A percentile compares a stretch with the other conserved stretches of the same genome.
These are phyloP conservation scores for Apophysomyces variabilis DNA, from an alignment of 371 early-diverging fungal genomes.

Conservation along the genomic window DNA sequence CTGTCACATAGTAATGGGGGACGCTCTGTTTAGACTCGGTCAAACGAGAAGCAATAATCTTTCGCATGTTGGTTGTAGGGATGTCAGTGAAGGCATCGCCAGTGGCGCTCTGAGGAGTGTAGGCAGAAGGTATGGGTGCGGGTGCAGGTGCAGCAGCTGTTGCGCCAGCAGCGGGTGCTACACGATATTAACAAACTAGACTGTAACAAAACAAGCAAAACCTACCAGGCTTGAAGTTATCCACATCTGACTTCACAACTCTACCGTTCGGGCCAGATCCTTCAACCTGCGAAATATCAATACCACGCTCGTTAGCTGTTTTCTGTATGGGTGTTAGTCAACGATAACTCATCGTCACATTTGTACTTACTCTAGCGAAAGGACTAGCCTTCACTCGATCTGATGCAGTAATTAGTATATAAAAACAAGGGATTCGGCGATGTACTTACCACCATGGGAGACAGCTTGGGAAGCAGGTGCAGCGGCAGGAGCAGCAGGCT, in stretches of 20 bases:
- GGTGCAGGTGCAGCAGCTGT: slow-evolving; percentile 46
- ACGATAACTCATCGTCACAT: neutral
- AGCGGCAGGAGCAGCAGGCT: slow-evolving; percentile 36
- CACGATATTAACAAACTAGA: too few species aligned
- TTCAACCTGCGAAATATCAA: slow-evolving; percentile 76
- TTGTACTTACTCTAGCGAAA: slow-evolving; percentile 66
- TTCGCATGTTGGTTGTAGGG: slow-evolving; percentile 92
- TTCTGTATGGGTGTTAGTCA: slow-evolving; percentile 40
- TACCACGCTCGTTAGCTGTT: slow-evolving; percentile 83
- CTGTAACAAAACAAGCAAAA: neutral
- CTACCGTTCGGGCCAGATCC: slow-evolving; percentile 94
- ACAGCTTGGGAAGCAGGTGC: slow-evolving; percentile 44
- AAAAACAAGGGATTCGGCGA: slow-evolving; percentile 2
- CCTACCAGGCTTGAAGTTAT: slow-evolving; percentile 35
- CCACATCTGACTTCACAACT: slow-evolving; percentile 91
- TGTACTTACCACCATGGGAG: slow-evolving; percentile 39
- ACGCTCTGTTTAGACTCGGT: slow-evolving; percentile 87
- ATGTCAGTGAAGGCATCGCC: slow-evolving; percentile 78
- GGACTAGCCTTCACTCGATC: slow-evolving; percentile 90
- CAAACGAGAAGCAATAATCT: slow-evolving; percentile 85
- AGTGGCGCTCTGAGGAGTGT: slow-evolving; percentile 57
- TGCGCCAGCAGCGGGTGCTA: slow-evolving; percentile 40
- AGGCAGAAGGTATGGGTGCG: slow-evolving; percentile 47
- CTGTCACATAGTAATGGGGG: slow-evolving; percentile 97
- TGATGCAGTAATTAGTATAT: slow-evolving; percentile 15